Conservation (phyloP, 352 stramenopile genomes). For the Phytophthora pseudosyringae region DNA sequence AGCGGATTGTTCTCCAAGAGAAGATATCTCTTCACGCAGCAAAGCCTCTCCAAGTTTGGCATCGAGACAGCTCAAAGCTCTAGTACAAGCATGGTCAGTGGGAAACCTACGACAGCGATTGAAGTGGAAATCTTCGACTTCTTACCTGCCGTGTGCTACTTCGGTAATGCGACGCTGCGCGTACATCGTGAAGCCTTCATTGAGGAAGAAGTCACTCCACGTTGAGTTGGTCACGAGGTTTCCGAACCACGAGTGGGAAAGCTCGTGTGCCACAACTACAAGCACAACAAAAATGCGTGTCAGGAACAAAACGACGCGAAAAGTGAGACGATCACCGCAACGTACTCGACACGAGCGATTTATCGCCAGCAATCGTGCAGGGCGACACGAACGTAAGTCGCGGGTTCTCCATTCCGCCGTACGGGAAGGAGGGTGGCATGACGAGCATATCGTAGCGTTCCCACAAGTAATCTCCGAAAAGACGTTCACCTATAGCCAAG, state of each 20-base stretch:
- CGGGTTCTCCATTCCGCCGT: conserved; percentile 99
- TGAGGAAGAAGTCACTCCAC: conserved; percentile 90
- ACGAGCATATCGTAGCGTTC: conserved; percentile 86
- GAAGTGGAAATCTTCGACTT: neutral
- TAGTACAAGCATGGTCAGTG: conserved; percentile 18
- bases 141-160: conserved; percentile 67
- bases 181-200: conserved; percentile 92
- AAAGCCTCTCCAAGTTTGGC: conserved; percentile 77
- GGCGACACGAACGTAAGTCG: conserved; percentile 89
- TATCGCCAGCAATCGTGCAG: conserved; percentile 77
- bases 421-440: conserved; percentile 92
- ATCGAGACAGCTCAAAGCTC: conserved; percentile 67
- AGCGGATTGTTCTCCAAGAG: conserved; percentile 71
- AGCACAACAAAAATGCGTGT: neutral
- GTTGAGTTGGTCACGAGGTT: conserved; percentile 87
- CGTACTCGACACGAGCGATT: conserved; percentile 76
- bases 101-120: neutral
- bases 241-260: conserved; percentile 88
- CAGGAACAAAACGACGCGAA: too few relatives aligned
- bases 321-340: conserved; percentile 6
- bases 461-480: conserved; percentile 88
- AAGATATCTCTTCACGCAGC: conserved; percentile 72
- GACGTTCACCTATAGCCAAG: conserved; percentile 67
- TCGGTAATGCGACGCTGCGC: conserved; percentile 76
- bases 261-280: conserved; percentile 80